Evolutionary conservation across 1,284 basidiomycete genomes (phyloP).

Genomic region (Sporisorium iseilematis-ciliati): DNA sequence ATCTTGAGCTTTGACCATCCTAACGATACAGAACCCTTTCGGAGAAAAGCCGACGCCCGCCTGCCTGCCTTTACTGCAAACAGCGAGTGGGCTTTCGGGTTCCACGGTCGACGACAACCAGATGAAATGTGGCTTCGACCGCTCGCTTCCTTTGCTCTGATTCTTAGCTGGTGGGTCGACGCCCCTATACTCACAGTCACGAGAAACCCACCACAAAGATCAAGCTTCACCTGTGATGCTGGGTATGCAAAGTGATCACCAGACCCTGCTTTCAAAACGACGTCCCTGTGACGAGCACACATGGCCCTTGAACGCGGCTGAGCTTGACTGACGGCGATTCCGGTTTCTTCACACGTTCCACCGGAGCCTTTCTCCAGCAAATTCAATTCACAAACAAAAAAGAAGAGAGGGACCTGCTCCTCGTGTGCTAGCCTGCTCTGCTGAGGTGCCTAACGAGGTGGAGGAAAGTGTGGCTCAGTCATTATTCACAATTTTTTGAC

Average conservation of each 20-base stretch:
- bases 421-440: not conserved
- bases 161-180: not conserved
- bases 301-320: not conserved
- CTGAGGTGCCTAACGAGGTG: conserved; percentile 18
- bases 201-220: too few species aligned
- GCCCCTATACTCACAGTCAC: not conserved
- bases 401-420: not conserved
- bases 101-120: conserved; percentile 1
- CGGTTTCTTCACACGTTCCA: conserved; percentile 7
- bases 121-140: not conserved
- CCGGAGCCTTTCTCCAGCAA: not conserved
- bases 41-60: not conserved
- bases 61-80: not conserved
- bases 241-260: not conserved
- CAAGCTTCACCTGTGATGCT: not conserved
- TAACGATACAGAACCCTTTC: not conserved
- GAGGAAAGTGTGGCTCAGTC: conserved; percentile 12
- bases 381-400: not conserved
- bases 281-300: not conserved
- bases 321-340: conserved; percentile 9
- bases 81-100: conserved; percentile 1
- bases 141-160: not conserved
- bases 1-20: not conserved
- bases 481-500: not conserved
- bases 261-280: conserved; percentile 2